Evolutionary conservation across 1,139 yeast species (phyloP), one percentile per base, ranked within the genome.

Genomic region (Magnusiomyces ingens): DNA sequence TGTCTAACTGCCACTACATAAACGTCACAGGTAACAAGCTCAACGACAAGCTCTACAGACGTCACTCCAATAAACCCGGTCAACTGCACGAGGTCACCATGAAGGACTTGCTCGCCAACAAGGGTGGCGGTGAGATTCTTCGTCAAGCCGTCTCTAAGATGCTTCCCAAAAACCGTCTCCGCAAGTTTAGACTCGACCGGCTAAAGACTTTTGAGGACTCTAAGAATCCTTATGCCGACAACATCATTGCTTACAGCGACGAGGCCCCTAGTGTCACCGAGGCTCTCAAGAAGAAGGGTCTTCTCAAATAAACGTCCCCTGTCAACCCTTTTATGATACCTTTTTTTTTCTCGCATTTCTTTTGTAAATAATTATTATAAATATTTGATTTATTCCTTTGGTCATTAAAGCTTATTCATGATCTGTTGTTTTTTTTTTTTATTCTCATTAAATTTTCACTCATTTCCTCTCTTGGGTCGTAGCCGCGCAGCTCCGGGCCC

Each of bases 61-160:
- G 88, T 53, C 99, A 94, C 69, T 85, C 93, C 40, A 80, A 86
- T 1, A 82, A 88, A 64, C 98, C 98, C 1, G 99, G 99, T 52
- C 83, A 91, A 38, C 79, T 93, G 64, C 85, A 86, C 63, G 81
- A 88, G 63, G 78, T 83, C 50, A 84, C 96, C 22, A 85, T 93
- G 95, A 83, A 83, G 58, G 82, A 80, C 59, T 74, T 91, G 71
- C 80, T 82, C 53, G 81, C 77, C 55, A 85, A 90, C 69, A 84
- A 84, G 65, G 99, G 99, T 12, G 86, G 83, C 63, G 84, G 88
- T 18, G 99, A 91, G 67, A 73, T 90, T 18, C 73, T 93, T 62
- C 79, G 72, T 63, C 80, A 86, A 64, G 98, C 99, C 0, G 99
- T 93, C 8, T 84, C 88, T 60, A 95, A 95, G 56, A 93, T 93